A percentile compares a stretch with the other conserved stretches of the same genome.
phyloP scores from a whole-genome alignment of 345 rosid species.

The Noccaea bulbosa region DNA sequence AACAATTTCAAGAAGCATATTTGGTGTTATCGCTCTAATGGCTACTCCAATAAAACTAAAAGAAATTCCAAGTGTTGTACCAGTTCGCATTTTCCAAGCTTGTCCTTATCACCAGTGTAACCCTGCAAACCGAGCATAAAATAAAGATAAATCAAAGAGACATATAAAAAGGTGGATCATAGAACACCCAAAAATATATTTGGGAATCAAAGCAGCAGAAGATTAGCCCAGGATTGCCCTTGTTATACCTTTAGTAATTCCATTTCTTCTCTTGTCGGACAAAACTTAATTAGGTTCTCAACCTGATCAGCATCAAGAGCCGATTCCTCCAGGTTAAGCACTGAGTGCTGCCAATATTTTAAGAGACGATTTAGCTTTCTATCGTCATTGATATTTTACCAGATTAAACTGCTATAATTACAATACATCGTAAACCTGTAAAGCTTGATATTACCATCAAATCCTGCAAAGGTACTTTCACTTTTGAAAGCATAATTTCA shows the following conservation, averaged over 20 bases:
- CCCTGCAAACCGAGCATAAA: constrained; percentile 54
- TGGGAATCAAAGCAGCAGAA: constrained; percentile 8
- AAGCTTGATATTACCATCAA: constrained; percentile 65
- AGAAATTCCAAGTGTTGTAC: constrained; percentile 43
- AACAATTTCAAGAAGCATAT: constrained; percentile 37
- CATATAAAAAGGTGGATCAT: constrained; percentile 26
- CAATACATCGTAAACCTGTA: constrained; percentile 31
- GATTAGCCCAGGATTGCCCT: background rate
- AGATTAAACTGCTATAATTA: constrained; percentile 16
- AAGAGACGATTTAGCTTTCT: constrained; percentile 28
- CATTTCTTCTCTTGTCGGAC: constrained; percentile 95
- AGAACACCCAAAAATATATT: constrained; percentile 5
- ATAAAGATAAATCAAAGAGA: constrained; percentile 22
- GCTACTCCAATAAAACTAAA: constrained; percentile 24
- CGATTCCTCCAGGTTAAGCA: constrained; percentile 82
- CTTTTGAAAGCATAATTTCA: constrained; percentile 98
- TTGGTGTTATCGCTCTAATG: constrained; percentile 22
- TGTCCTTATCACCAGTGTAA: constrained; percentile 79
- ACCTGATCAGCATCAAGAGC: constrained; percentile 85
- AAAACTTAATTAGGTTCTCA: constrained; percentile 85
- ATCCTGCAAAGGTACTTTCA: constrained; percentile 82
- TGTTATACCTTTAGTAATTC: constrained; percentile 75
- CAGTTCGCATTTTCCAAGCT: constrained; percentile 92
- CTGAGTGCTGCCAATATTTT: constrained; percentile 60
- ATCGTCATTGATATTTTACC: background rate